A percentile compares a stretch with the other conserved stretches of the same genome.
Conservation (phyloP, 768 basidiomycete species). For the Hysterangium stoloniferum region DNA sequence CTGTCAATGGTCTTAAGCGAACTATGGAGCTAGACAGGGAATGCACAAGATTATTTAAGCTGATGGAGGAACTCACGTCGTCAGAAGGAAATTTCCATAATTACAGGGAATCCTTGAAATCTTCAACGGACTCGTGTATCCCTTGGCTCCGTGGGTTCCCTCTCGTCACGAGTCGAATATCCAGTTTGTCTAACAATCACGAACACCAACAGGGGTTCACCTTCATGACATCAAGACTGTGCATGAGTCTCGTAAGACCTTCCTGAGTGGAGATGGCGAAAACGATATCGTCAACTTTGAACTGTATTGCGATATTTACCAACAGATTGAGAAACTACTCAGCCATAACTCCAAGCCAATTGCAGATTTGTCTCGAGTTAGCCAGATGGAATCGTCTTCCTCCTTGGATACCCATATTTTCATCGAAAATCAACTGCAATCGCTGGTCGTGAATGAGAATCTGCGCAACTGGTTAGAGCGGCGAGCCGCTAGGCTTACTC, state of each 20-base stretch:
- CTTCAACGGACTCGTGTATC: constrained; percentile 24
- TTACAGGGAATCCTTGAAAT: constrained; percentile 30
- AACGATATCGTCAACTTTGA: neutral
- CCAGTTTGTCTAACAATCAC: neutral
- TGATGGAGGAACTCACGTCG: constrained; percentile 28
- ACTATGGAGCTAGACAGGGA: constrained; percentile 27
- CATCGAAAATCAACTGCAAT: neutral
- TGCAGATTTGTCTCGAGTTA: neutral
- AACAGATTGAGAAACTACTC: neutral
- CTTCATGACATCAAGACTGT: neutral
- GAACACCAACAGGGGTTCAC: neutral
- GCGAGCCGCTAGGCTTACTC: neutral
- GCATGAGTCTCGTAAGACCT: neutral
- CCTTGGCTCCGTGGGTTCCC: constrained; percentile 32
- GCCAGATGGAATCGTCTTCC: neutral
- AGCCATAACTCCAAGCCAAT: neutral
- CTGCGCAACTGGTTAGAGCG: neutral
- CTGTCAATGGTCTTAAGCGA: constrained; percentile 29
- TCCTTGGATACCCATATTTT: neutral
- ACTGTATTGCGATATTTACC: neutral
- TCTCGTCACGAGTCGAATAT: neutral
- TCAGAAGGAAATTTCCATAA: constrained; percentile 28
- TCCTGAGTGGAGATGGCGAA: neutral
- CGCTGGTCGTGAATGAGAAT: neutral
- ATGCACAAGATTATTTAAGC: constrained; percentile 24